These are phyloP conservation scores for Phialophora verrucosa DNA, from an alignment of 2,329 filamentous ascomycete genomes.

Conservation along the genomic window DNA sequence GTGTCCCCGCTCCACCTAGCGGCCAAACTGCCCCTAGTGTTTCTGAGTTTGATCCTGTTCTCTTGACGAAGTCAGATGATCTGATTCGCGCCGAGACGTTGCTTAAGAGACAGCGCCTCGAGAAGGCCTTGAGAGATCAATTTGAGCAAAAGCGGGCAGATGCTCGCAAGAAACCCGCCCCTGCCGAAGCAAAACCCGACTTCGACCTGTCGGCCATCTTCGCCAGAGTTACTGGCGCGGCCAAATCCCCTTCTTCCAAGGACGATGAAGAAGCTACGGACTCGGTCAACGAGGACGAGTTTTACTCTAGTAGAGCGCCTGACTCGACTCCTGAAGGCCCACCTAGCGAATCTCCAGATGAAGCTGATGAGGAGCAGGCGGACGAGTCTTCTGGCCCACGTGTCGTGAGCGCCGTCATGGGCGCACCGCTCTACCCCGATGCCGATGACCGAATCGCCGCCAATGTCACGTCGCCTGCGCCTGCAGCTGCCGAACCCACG, in stretches of 20 bases:
- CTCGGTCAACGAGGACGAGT: slow-evolving; percentile 88
- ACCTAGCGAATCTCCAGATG: slow-evolving; percentile 34
- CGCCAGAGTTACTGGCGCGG: slow-evolving; percentile 71
- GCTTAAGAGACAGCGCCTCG: slow-evolving; percentile 79
- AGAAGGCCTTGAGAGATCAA: slow-evolving; percentile 77
- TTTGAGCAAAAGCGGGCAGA: slow-evolving; percentile 66
- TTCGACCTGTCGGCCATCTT: slow-evolving; percentile 76
- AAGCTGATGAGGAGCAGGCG: slow-evolving; percentile 44
- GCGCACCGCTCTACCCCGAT: slow-evolving; percentile 29
- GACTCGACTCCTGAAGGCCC: slow-evolving; percentile 68
- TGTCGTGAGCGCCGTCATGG: slow-evolving; percentile 38
- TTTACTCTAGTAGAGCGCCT: slow-evolving; percentile 90
- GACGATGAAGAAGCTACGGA: slow-evolving; percentile 57
- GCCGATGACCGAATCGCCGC: slow-evolving; percentile 17
- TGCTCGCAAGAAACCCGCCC: slow-evolving; percentile 55
- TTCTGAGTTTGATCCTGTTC: slow-evolving; percentile 78
- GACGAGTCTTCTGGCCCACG: slow-evolving; percentile 39
- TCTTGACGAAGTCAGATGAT: slow-evolving; percentile 84
- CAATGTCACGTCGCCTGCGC: slow-evolving; percentile 10
- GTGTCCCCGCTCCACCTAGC: slow-evolving; percentile 39
- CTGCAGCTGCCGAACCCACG: slow-evolving; percentile 9
- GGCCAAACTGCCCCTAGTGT: slow-evolving; percentile 53
- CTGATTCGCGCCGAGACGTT: slow-evolving; percentile 81
- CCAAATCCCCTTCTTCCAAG: slow-evolving; percentile 69
- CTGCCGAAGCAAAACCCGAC: slow-evolving; percentile 63